Conservation (phyloP, 2,329 filamentous ascomycete species). For the Calonectria honghensis region DNA sequence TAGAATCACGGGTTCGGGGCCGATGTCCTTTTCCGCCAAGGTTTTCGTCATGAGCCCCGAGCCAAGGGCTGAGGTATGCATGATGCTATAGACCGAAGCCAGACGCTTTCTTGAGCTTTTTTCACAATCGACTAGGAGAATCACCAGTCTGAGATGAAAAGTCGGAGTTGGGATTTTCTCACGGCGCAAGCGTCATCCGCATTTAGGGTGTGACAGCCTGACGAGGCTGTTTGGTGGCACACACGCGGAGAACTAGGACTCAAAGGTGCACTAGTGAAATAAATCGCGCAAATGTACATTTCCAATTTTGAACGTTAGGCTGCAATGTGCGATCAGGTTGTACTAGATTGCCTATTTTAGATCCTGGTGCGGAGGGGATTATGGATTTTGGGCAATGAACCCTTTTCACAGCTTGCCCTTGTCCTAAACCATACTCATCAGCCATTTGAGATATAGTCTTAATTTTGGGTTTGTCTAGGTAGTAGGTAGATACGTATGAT, state of each 20-base stretch:
- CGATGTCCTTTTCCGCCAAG: not conserved
- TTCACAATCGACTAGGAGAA: not conserved
- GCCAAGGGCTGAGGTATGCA: not conserved
- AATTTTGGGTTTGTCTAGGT: too few species aligned
- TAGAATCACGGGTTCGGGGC: not conserved
- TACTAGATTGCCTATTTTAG: too few species aligned
- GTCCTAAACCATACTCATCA: too few species aligned
- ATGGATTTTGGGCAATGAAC: too few species aligned
- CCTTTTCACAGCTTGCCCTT: too few species aligned
- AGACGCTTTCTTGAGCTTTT: not conserved
- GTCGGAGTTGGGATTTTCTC: too few species aligned
- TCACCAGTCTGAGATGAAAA: not conserved
- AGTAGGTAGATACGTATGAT: too few species aligned
- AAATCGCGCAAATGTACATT: not conserved
- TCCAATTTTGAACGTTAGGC: not conserved
- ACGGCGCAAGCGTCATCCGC: too few species aligned
- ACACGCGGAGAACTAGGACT: not conserved
- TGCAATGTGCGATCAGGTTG: not conserved
- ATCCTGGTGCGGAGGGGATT: too few species aligned
- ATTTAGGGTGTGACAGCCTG: too few species aligned
- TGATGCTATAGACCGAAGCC: not conserved
- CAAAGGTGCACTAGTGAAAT: not conserved
- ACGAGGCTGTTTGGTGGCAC: too few species aligned
- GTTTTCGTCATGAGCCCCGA: not conserved
- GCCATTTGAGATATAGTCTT: too few species aligned